Evolutionary conservation across 257 asterid species (phyloP).

Genomic region (Penstemon barbatus): DNA sequence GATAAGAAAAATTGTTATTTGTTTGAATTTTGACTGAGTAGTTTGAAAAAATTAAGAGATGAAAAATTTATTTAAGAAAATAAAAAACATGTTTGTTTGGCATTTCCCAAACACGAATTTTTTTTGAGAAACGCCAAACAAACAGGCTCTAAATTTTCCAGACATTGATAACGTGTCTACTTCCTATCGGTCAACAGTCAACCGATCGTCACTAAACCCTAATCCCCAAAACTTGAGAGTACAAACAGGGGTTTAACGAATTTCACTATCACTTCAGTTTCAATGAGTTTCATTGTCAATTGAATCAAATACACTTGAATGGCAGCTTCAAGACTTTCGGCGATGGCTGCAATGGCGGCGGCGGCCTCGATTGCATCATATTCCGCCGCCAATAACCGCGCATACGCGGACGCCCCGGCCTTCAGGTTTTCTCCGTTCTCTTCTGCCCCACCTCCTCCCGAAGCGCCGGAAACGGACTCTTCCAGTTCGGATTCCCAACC

Average conservation of each 20-base stretch:
- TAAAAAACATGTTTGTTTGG: too few species aligned
- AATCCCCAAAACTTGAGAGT: not conserved
- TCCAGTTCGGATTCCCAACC: conserved; percentile 50
- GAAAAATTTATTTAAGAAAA: too few species aligned
- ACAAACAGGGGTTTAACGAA: conserved; percentile 36
- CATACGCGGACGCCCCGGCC: conserved; percentile 43
- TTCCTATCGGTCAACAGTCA: conserved; percentile 4
- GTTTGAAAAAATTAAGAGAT: too few species aligned
- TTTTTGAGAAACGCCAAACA: too few species aligned
- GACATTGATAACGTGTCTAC: conserved; percentile 5
- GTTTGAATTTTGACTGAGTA: too few species aligned
- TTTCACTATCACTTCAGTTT: not conserved
- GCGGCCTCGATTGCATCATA: conserved; percentile 47
- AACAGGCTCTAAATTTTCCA: not conserved
- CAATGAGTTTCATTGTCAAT: not conserved
- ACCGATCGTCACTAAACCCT: conserved; percentile 27
- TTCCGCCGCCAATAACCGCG: conserved; percentile 36
- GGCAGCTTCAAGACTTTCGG: conserved; percentile 51
- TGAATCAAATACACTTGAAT: conserved; percentile 23
- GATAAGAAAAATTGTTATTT: too few species aligned
- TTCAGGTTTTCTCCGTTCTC: conserved; percentile 63
- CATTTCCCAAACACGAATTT: not conserved
- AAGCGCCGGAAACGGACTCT: conserved; percentile 31
- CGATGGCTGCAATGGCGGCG: conserved; percentile 49
- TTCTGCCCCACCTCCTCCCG: conserved; percentile 45